phyloP scores from a whole-genome alignment of 768 basidiomycete genomes.

The Imleria badia region DNA sequence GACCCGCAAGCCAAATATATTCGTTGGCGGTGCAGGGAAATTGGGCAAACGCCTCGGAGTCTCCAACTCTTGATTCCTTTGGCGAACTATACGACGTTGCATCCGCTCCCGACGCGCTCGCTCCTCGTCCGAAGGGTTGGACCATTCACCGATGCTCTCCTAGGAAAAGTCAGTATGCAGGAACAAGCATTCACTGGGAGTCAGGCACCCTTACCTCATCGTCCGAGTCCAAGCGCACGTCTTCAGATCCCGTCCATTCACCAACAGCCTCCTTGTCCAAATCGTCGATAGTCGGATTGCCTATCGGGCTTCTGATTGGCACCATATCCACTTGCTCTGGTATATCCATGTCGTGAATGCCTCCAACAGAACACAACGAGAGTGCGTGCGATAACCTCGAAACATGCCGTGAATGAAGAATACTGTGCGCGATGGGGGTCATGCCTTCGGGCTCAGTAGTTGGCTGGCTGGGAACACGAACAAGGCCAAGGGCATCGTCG shows the following conservation, averaged over 20 bases:
- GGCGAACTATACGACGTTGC: slow-evolving; percentile 59
- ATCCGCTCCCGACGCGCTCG: slow-evolving; percentile 67
- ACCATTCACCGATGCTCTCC: slow-evolving; percentile 86
- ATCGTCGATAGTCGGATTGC: slow-evolving; percentile 36
- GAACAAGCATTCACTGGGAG: background rate
- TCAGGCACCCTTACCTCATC: slow-evolving; percentile 55
- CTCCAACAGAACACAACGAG: slow-evolving; percentile 62
- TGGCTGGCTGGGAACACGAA: slow-evolving; percentile 24
- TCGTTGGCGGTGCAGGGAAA: slow-evolving; percentile 75
- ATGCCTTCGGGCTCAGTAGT: slow-evolving; percentile 39
- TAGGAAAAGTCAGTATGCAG: slow-evolving; percentile 14
- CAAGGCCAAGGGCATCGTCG: slow-evolving; percentile 24
- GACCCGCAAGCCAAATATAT: slow-evolving; percentile 40
- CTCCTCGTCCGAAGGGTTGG: slow-evolving; percentile 90
- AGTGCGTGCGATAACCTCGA: slow-evolving; percentile 68
- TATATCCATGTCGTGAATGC: slow-evolving; percentile 38
- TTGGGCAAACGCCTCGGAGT: slow-evolving; percentile 72
- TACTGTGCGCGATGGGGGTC: slow-evolving; percentile 50
- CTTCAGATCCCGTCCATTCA: slow-evolving; percentile 87
- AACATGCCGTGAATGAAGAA: slow-evolving; percentile 65
- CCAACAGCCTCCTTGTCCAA: slow-evolving; percentile 44
- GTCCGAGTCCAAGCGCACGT: slow-evolving; percentile 57
- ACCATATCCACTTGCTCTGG: slow-evolving; percentile 28
- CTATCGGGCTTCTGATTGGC: slow-evolving; percentile 32
- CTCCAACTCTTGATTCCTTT: slow-evolving; percentile 48